Evolutionary conservation across 2,329 filamentous ascomycete genomes (phyloP).

Genomic region (Penicillium nordicum): DNA sequence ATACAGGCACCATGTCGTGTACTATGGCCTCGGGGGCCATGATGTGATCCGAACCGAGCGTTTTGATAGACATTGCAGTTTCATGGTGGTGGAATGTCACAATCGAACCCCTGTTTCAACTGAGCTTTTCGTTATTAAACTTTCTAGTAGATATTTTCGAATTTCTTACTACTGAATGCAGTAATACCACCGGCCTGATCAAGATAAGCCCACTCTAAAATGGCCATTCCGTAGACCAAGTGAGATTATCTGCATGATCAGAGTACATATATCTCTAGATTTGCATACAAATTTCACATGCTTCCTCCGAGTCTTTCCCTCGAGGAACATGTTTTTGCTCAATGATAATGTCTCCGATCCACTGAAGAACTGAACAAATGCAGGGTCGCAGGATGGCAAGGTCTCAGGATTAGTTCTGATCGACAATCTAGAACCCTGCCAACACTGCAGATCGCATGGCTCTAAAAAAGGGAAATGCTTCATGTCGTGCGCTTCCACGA

Average conservation of each 20-base stretch:
- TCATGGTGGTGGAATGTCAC: background rate
- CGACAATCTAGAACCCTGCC: background rate
- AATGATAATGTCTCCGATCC: no score
- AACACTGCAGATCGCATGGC: background rate
- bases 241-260: background rate
- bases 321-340: background rate
- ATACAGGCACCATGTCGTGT: background rate
- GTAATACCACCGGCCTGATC: background rate
- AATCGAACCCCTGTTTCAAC: background rate
- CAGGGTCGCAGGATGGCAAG: background rate
- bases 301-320: background rate
- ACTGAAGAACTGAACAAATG: background rate
- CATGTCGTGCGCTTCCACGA: background rate
- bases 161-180: background rate
- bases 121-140: background rate
- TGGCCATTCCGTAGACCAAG: no score
- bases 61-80: background rate
- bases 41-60: background rate
- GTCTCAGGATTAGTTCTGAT: background rate
- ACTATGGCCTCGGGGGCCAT: background rate
- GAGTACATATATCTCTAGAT: background rate
- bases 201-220: background rate
- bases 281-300: background rate
- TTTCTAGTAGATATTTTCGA: background rate
- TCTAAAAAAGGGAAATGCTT: background rate